Percentiles rank a stretch among this genome's conserved stretches.
Evolutionary conservation across 2,329 filamentous ascomycete genomes (phyloP).

Genomic region (Xylogone sp.): DNA sequence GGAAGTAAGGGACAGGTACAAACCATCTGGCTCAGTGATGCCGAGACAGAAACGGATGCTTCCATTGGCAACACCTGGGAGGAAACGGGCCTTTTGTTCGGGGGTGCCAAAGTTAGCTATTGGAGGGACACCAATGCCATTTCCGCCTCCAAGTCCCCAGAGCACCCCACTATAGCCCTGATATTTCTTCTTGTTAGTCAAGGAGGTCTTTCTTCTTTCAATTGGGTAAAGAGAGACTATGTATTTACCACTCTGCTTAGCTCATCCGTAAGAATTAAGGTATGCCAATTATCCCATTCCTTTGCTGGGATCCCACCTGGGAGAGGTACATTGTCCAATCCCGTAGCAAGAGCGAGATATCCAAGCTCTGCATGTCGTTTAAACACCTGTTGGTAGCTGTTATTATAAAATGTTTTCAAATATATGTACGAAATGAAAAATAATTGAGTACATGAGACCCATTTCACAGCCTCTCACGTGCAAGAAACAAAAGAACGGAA

Average conservation of each 20-base stretch:
- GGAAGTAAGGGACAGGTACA: no score
- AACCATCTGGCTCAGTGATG: conserved; percentile 59
- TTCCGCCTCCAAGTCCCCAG: conserved; percentile 55
- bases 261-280: conserved; percentile 53
- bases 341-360: conserved; percentile 31
- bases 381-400: no score
- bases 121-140: conserved; percentile 60
- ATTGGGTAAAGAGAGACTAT: neutral
- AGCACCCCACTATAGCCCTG: conserved; percentile 51
- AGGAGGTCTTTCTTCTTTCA: neutral
- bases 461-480: neutral
- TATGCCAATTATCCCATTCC: conserved; percentile 54
- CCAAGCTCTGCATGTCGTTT: conserved; percentile 26
- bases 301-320: conserved; percentile 42
- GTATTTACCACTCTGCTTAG: conserved; percentile 38
- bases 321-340: conserved; percentile 33
- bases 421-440: no score
- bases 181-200: conserved; percentile 4
- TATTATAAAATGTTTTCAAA: no score
- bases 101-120: conserved; percentile 59
- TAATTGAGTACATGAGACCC: neutral
- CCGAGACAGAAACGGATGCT: conserved; percentile 60
- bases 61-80: conserved; percentile 55
- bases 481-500: no score
- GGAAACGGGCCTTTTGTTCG: conserved; percentile 54